Evolutionary conservation across 2,329 filamentous ascomycete genomes (phyloP).

Genomic region (Karstenula rhodostoma): DNA sequence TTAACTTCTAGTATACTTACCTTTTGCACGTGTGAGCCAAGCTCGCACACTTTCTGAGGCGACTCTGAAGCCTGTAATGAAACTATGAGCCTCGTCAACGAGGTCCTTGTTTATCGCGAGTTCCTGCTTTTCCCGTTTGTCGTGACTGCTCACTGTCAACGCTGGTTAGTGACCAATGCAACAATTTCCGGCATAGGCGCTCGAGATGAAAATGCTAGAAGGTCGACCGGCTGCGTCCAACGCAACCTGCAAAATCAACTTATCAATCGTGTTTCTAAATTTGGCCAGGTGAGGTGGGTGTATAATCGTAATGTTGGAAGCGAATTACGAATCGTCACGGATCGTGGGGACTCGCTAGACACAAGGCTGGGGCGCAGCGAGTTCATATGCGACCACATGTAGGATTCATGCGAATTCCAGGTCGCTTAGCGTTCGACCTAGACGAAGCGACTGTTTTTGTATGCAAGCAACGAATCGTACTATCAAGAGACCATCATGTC

Average conservation of each 20-base stretch:
- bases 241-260: neutral
- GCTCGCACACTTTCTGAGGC: neutral
- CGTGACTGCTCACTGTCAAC: neutral
- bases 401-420: neutral
- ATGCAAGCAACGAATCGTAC: neutral
- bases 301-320: neutral
- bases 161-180: neutral
- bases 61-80: neutral
- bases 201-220: neutral
- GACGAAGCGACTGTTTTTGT: neutral
- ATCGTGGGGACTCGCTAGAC: neutral
- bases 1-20: constrained; percentile 12
- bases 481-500: neutral
- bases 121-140: neutral
- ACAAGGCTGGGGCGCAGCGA: neutral
- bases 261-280: neutral
- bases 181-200: neutral
- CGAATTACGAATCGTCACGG: neutral
- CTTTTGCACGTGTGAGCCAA: constrained; percentile 9
- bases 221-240: neutral
- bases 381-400: neutral
- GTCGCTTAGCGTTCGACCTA: neutral
- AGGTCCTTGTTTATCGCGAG: neutral
- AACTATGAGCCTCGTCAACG: neutral
- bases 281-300: neutral